Evolutionary conservation across 2,329 filamentous ascomycete species (phyloP).

Genomic region (Fusarium vanettenii): DNA sequence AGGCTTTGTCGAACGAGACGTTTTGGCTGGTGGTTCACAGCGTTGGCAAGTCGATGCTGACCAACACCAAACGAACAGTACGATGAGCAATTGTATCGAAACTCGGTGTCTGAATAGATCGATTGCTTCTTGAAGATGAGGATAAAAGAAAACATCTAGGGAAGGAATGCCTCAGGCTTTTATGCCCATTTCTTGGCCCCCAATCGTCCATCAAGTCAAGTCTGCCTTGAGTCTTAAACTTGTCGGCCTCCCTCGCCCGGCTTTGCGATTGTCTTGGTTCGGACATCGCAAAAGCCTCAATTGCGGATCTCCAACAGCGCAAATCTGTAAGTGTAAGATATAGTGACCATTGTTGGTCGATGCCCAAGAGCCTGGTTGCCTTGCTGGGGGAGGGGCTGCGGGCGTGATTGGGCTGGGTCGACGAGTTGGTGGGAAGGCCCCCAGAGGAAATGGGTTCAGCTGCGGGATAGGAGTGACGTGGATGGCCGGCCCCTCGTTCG

Average conservation of each 20-base stretch:
- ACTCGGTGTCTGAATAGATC: not conserved
- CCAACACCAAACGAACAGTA: not conserved
- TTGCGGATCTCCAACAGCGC: not conserved
- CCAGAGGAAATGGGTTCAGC: not conserved
- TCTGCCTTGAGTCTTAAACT: not conserved
- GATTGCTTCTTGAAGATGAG: not conserved
- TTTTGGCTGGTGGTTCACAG: not conserved
- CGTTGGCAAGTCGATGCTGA: too few relatives aligned
- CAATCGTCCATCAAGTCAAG: not conserved
- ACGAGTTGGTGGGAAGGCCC: constrained; percentile 14
- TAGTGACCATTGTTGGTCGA: not conserved
- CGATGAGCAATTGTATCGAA: not conserved
- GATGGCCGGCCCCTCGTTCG: constrained; percentile 8
- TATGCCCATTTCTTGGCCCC: not conserved
- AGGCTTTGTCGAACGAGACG: not conserved
- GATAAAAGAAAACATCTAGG: not conserved
- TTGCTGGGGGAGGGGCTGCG: not conserved
- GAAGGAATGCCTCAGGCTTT: not conserved
- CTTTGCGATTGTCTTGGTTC: not conserved
- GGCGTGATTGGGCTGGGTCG: constrained; percentile 28
- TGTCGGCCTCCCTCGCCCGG: not conserved
- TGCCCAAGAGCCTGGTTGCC: constrained; percentile 18
- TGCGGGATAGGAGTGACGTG: constrained; percentile 10
- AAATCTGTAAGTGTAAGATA: constrained; percentile 4
- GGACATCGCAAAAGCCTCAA: not conserved